These are phyloP conservation scores for Zea luxurians DNA, from an alignment of 176 grass and related monocot species.

Conservation along the genomic window DNA sequence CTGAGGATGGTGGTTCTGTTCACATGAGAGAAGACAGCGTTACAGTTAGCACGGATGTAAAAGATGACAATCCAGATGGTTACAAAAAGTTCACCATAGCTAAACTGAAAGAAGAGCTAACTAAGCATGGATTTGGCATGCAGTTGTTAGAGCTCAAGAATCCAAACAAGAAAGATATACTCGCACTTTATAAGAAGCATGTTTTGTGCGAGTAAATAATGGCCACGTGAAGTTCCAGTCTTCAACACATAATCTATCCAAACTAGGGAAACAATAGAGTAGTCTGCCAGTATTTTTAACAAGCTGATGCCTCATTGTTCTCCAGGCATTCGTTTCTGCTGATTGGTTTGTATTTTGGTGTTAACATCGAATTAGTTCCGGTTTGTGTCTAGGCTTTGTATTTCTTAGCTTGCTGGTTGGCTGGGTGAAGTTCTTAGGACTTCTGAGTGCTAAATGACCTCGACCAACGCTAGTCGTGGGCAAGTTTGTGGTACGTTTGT, in stretches of 20 bases:
- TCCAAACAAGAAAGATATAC: constrained; percentile 63
- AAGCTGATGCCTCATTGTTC: constrained; percentile 19
- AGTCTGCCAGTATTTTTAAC: constrained; percentile 11
- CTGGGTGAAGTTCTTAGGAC: neutral
- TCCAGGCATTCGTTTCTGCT: neutral
- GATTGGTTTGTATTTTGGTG: constrained; percentile 33
- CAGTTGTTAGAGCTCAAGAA: constrained; percentile 63
- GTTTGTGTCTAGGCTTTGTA: constrained; percentile 5
- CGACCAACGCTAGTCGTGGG: neutral
- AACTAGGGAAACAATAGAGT: neutral
- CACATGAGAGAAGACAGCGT: constrained; percentile 46
- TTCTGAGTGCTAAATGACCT: neutral
- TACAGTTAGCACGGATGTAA: constrained; percentile 37
- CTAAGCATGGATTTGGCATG: constrained; percentile 57
- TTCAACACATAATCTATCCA: constrained; percentile 6
- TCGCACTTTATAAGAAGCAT: constrained; percentile 70
- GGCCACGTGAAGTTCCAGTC: neutral
- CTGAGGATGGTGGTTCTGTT: constrained; percentile 65
- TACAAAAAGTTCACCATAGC: constrained; percentile 60
- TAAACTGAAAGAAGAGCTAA: constrained; percentile 69
- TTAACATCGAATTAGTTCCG: neutral
- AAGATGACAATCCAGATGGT: constrained; percentile 48
- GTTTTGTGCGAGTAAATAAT: constrained; percentile 54
- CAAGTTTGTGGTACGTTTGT: neutral
- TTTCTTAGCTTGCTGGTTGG: constrained; percentile 21